Evolutionary conservation across 768 basidiomycete genomes (phyloP), one percentile per base, ranked within the genome.

Genomic region (Hericium coralloides): DNA sequence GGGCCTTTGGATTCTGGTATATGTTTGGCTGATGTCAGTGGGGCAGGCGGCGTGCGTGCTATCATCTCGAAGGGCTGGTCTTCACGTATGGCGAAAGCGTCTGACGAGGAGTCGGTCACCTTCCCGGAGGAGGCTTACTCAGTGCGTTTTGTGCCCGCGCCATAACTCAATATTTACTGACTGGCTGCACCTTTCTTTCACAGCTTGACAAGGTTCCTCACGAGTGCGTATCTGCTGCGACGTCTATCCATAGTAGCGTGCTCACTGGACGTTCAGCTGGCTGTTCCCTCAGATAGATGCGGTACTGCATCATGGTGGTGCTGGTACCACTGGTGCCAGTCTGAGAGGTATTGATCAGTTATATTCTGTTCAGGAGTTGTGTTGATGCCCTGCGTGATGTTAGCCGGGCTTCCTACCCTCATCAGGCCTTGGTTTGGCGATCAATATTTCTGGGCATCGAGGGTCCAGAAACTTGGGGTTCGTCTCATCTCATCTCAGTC

Each of bases 381-480:
- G 12, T 43, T 49, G 36, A 39, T 41, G 39, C 18, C 6, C 2
- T 54, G 41, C 49, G 38, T 20, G 43, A 15, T 14, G 45, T 8
- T 41, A 65, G 79, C 81, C 38, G 83, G 84, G 1, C 74, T 84
- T 36, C 84, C 85, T 2, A 87, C 85, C 1, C 60, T 85, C 57
- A 85, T 87, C 64, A 81, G 81, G 60, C 84, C 85, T 1, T 87
- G 81, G 80, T 87, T 86, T 63, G 85, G 83, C 15, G 83, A 84
- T 62, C 83, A 84, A 60, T 83, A 73, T 63, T 83, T 83, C 67
- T 83, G 84, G 84, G 83, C 81, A 2, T 73, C 75, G 5, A 69
- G 82, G n/a, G 82, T 85, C 17, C 80, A 83, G 60, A 77, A 77
- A 58, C 75, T 87, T 20, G 83, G 80, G 49, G 83, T 81, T 57